Evolutionary conservation across 2,329 filamentous ascomycete genomes (phyloP).

Genomic region (Periconia sp.): DNA sequence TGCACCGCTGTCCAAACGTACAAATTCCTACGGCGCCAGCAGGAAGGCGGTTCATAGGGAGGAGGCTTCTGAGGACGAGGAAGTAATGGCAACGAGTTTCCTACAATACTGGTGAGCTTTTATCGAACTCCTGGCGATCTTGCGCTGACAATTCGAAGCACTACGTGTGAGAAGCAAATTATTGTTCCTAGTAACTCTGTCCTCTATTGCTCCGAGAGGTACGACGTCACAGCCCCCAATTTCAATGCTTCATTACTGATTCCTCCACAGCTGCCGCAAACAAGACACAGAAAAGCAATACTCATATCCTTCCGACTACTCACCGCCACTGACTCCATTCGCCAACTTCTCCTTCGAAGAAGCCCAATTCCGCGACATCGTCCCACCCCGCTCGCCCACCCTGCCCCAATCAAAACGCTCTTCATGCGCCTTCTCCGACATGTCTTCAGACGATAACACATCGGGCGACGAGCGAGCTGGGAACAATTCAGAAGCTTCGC

Average conservation of each 20-base stretch:
- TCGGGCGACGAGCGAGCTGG: constrained; percentile 32
- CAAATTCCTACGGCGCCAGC: constrained; percentile 33
- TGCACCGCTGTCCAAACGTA: constrained; percentile 41
- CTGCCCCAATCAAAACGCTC: constrained; percentile 45
- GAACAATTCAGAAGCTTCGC: constrained; percentile 47
- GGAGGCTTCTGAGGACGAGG: constrained; percentile 51
- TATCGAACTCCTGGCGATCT: neutral
- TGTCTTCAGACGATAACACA: constrained; percentile 45
- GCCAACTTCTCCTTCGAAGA: constrained; percentile 47
- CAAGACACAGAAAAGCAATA: constrained; percentile 51
- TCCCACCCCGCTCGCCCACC: constrained; percentile 56
- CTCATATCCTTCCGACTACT: constrained; percentile 36
- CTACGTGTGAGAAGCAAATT: constrained; percentile 71
- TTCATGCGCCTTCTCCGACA: constrained; percentile 51
- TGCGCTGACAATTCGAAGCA: constrained; percentile 47
- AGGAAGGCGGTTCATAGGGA: constrained; percentile 38
- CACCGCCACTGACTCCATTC: constrained; percentile 45
- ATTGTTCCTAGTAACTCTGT: constrained; percentile 64
- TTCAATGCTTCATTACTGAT: constrained; percentile 17
- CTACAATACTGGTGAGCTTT: constrained; percentile 59
- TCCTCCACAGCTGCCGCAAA: constrained; percentile 50
- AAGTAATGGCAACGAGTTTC: constrained; percentile 59
- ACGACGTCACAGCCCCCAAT: constrained; percentile 29
- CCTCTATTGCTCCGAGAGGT: constrained; percentile 71
- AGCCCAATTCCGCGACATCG: constrained; percentile 50